Base-by-base conservation (phyloP, 2,329 filamentous ascomycete genomes). In the Fusarium floridanum region DNA sequence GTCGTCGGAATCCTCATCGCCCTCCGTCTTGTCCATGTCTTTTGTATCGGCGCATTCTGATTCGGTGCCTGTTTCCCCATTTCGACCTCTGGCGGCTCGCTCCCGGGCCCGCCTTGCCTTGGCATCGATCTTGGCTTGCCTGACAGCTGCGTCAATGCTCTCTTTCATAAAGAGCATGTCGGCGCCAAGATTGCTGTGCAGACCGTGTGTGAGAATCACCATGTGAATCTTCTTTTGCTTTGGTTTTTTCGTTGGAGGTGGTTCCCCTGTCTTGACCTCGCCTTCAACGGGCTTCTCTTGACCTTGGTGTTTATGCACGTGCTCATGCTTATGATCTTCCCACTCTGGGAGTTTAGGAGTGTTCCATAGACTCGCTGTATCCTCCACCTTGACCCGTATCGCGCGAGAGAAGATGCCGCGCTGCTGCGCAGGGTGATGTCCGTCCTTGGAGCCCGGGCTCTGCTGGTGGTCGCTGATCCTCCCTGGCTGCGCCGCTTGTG, bases 91-190 rank as follows among this genome's bases (percentile, higher is more conserved):
- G 39, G 82, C 78, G 79, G 84, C 80, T 80, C 85, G 82, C 78
- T 89, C 85, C 76, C 83, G 86, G 66, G 85, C 86, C 76, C 87
- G 90, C 67, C 93, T 88, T 60, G 85, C 87, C 80, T 88, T 92
- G 41, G 91, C 90, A 81, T 94, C 92, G 60, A 91, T 85, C 76
- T 92, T 92, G 32, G 94, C 93, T 80, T 96, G 91, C 77, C 87
- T 92, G 5, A 92, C 93, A 4, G 94, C 92, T 32, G 91, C 91
- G 84, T 99, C 97, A 72, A 99, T 98, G 82, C 95, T 97, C 83
- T 99, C 97, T 81, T 99, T 99, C 82, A 99, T 85, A 81, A 94
- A 99, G 22, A 99, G 87, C 97, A 99, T 98, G 81, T 99, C 97
- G 24, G 95, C 94, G 6, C 97, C 95, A 14, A 98, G 88, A 81